Evolutionary conservation across 2,329 filamentous ascomycete species (phyloP), one percentile per base, ranked within the genome.

Genomic region (Remersonia thermophila): DNA sequence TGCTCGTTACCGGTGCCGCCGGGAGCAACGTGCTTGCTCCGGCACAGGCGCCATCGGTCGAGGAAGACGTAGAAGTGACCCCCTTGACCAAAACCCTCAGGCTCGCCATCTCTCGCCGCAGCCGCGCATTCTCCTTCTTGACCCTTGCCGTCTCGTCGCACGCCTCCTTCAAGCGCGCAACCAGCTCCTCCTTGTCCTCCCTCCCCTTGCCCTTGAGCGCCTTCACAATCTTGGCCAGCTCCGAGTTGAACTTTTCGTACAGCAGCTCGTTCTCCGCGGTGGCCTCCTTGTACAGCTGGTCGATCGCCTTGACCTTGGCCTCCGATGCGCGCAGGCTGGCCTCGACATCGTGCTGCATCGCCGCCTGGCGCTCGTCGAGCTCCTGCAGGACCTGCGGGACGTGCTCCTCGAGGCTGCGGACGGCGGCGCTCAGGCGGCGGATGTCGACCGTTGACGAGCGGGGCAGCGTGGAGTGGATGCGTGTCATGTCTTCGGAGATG

Each of bases 201-300:
- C 81, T 80, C 3, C 75, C 73, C 46, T 79, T 80, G 41, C 73
- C 73, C 55, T 75, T 76, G 32, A 91, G 68, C 28, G 80, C 83
- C 55, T 76, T 80, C 30, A 86, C 68, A 41, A 95, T 83, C 62
- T 82, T 85, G 48, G 75, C 80, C 32, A 96, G 63, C 60, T 95
- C 89, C n/a, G 77, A 73, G 51, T 95, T 94, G 65, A 95, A 94
- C 42, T 79, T 80, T 47, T 89, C 82, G 57, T 95, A 95, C 37
- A 96, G 66, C 20, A 89, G 73, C 60, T 95, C 87, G 50, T 95
- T 96, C 63, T 96, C 89, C 0, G 84, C 83, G 49, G 78, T 85
- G 12, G 79, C 74, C 52, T 94, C 85, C 46, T 84, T 82, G 61
- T 93, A 93, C 35, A 94, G 64, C 58, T 93, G 83, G 54, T 95